phyloP scores from a whole-genome alignment of 345 rosid species.

The Raphanus raphanistrum region DNA sequence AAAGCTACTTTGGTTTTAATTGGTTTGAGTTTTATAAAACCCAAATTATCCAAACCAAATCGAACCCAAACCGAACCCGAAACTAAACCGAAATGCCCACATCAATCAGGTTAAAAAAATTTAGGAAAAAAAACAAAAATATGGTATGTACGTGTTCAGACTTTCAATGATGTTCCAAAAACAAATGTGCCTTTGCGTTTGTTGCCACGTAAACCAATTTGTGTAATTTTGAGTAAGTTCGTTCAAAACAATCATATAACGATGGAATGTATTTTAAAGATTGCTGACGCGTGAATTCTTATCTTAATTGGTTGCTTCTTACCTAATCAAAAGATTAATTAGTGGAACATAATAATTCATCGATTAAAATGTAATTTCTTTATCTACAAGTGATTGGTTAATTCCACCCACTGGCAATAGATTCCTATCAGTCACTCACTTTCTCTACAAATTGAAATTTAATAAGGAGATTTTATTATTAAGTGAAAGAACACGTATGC shows the following conservation, averaged over 20 bases:
- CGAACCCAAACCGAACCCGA: too few relatives aligned
- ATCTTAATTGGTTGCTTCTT: constrained; percentile 26
- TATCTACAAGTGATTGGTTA: constrained; percentile 27
- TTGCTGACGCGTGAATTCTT: constrained; percentile 27
- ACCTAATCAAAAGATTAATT: constrained; percentile 34
- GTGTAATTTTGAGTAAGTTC: not conserved
- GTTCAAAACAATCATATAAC: not conserved
- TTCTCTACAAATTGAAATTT: constrained; percentile 23
- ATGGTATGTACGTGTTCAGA: not conserved
- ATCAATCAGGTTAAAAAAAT: too few relatives aligned
- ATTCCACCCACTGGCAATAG: constrained; percentile 28
- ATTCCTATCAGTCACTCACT: constrained; percentile 30
- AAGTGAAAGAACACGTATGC: constrained; percentile 25
- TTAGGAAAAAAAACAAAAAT: not conserved
- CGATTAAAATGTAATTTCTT: not conserved
- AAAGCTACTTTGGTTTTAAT: too few relatives aligned
- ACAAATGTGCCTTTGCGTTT: not conserved
- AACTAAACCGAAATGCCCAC: too few relatives aligned
- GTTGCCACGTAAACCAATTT: not conserved
- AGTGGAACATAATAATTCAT: constrained; percentile 33
- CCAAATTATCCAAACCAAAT: too few relatives aligned
- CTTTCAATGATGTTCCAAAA: not conserved
- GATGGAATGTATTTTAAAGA: constrained; percentile 7
- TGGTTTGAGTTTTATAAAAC: too few relatives aligned
- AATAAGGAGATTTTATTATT: not conserved